These are phyloP conservation scores for Aspergillus costaricaensis DNA, from an alignment of 2,329 filamentous ascomycete genomes.

Conservation along the genomic window DNA sequence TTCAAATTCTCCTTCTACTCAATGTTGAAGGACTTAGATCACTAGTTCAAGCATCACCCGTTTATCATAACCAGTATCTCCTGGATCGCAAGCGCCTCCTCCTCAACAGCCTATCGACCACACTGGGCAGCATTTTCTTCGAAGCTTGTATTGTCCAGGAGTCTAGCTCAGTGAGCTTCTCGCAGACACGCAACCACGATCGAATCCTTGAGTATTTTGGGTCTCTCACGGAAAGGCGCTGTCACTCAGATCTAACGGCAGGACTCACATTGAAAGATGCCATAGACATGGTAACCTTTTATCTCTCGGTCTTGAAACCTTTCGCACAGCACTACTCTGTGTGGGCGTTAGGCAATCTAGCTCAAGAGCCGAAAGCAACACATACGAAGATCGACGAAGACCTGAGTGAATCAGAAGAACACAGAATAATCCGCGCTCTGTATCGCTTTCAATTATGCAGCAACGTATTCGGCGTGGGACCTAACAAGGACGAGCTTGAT, in stretches of 20 bases:
- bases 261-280: too few species aligned
- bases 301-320: conserved; percentile 16
- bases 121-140: neutral
- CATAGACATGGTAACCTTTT: conserved; percentile 7
- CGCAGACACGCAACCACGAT: too few species aligned
- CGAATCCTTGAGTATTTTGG: too few species aligned
- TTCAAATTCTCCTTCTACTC: neutral
- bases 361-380: neutral
- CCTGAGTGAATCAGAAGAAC: conserved; percentile 12
- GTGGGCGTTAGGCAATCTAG: conserved; percentile 15
- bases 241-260: too few species aligned
- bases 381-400: neutral
- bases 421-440: conserved; percentile 13
- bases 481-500: too few species aligned
- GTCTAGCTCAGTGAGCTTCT: neutral
- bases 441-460: conserved; percentile 17
- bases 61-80: neutral
- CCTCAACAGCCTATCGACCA: neutral
- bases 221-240: too few species aligned
- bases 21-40: neutral
- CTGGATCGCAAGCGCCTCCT: neutral
- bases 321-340: conserved; percentile 9
- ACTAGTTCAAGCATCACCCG: neutral
- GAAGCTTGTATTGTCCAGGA: conserved; percentile 12
- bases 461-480: neutral